Evolutionary conservation across 306 rosid genomes (phyloP), one percentile per base, ranked within the genome.

Genomic region (Aeschynomene evenia): DNA sequence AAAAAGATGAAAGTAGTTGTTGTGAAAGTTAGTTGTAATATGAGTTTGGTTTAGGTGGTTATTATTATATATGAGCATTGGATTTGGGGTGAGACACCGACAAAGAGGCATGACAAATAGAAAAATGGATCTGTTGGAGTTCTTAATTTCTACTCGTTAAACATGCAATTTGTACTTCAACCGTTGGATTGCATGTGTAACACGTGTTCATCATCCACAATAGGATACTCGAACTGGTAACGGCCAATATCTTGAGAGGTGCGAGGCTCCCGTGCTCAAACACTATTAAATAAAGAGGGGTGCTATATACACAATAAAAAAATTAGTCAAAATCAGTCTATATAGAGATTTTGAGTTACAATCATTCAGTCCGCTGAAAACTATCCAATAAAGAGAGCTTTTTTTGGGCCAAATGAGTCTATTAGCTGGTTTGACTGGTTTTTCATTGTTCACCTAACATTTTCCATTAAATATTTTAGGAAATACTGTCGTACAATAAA

Each of bases 71-170:
- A n/a, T n/a, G 4, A 1, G 11, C 53, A 5, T n/a, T 12, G 37
- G 6, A 39, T 76, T 58, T 68, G 50, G n/a, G 23, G 15, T 4
- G 7, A 4, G 11, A 48, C 70, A 69, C 77, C 81, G 72, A 77
- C 81, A 62, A 40, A 2, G 13, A 34, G 36, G 54, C 60, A 63
- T 43, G 63, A 20, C 15, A 7, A 29, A 22, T 12, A 22, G 28
- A 36, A 76, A 16, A 26, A 36, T 16, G 34, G 21, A 52, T 10
- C 29, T 8, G 1, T 14, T 9, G 16, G 81, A 77, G 63, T 78
- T 78, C 43, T 78, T 78, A 71, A 78, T 57, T 14, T 57, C 33
- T 37, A 58, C 82, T 72, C 82, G 78, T 66, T 78, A 12, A 36
- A 66, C 82, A 78, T 78, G 82, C 78, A 72, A 14, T 49, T 7